Conservation (phyloP, 1,139 yeast species). For the Torulaspora pretoriensis region DNA sequence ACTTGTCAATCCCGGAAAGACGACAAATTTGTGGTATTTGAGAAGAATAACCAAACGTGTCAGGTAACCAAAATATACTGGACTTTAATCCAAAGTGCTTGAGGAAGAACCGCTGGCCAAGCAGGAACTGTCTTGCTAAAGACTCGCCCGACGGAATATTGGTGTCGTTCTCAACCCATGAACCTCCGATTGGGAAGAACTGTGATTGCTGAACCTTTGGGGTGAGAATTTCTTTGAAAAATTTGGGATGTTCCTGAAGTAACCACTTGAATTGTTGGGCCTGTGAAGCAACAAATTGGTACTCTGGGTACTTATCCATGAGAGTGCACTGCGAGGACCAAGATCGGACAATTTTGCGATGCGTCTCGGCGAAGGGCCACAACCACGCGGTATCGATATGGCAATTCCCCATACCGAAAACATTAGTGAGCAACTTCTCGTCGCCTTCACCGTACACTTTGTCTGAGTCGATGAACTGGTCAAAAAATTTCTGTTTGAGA, state of each 20-base stretch:
- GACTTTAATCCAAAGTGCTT: slow-evolving; percentile 74
- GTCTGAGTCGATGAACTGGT: slow-evolving; percentile 57
- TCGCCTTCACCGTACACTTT: slow-evolving; percentile 50
- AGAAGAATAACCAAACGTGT: slow-evolving; percentile 93
- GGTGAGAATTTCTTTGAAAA: slow-evolving; percentile 54
- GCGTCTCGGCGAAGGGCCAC: slow-evolving; percentile 97
- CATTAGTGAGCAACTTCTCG: slow-evolving; percentile 42
- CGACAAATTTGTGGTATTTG: slow-evolving; percentile 93
- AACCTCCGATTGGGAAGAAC: slow-evolving; percentile 89
- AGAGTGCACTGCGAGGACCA: slow-evolving; percentile 91
- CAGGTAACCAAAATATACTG: slow-evolving; percentile 88
- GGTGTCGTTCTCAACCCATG: slow-evolving; percentile 98
- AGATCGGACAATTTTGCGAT: slow-evolving; percentile 84
- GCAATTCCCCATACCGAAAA: slow-evolving; percentile 86
- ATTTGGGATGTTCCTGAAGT: slow-evolving; percentile 75
- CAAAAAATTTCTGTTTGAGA: slow-evolving; percentile 57
- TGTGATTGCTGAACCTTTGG: slow-evolving; percentile 67
- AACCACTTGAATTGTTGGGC: slow-evolving; percentile 96
- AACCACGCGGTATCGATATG: slow-evolving; percentile 98
- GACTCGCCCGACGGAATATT: slow-evolving; percentile 93
- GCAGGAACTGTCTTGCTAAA: slow-evolving; percentile 76
- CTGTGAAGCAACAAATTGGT: slow-evolving; percentile 90
- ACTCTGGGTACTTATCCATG: slow-evolving; percentile 86
- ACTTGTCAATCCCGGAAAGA: slow-evolving; percentile 73
- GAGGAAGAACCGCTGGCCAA: slow-evolving; percentile 82